Conservation (phyloP, 2,329 filamentous ascomycete genomes). For the Leptographium radiaticola region DNA sequence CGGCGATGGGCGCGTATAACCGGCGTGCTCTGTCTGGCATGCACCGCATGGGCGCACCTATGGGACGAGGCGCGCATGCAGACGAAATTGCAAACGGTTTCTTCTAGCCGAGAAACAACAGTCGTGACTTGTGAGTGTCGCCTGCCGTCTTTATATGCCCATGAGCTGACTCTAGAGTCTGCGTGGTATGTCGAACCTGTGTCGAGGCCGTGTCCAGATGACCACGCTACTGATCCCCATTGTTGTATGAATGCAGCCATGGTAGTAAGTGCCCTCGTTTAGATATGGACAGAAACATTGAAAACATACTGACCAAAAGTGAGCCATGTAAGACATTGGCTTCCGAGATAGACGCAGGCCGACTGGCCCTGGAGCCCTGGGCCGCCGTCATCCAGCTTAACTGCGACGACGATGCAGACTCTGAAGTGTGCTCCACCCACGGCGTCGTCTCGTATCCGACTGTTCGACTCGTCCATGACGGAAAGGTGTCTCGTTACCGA, state of each 20-base stretch:
- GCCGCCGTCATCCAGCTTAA: neutral
- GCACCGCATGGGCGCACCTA: neutral
- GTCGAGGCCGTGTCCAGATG: neutral
- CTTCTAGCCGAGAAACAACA: neutral
- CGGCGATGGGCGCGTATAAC: neutral
- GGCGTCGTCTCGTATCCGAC: neutral
- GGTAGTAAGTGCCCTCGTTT: neutral
- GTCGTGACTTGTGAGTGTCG: neutral
- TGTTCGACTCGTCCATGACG: neutral
- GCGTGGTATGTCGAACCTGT: neutral
- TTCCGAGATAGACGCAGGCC: neutral
- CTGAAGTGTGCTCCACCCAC: neutral
- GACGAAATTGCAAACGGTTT: neutral
- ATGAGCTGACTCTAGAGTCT: neutral
- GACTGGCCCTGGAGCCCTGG: neutral
- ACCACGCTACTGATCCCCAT: too few species aligned
- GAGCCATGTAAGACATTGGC: neutral
- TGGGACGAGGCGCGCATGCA: neutral
- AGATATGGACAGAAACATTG: too few species aligned
- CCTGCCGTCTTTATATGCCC: neutral
- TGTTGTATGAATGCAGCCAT: neutral
- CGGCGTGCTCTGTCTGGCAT: neutral
- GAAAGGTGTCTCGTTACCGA: neutral
- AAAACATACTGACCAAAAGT: neutral
- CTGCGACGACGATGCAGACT: neutral